Evolutionary conservation across 2,329 filamentous ascomycete species (phyloP).

Genomic region (Aspergillus pseudonomiae): DNA sequence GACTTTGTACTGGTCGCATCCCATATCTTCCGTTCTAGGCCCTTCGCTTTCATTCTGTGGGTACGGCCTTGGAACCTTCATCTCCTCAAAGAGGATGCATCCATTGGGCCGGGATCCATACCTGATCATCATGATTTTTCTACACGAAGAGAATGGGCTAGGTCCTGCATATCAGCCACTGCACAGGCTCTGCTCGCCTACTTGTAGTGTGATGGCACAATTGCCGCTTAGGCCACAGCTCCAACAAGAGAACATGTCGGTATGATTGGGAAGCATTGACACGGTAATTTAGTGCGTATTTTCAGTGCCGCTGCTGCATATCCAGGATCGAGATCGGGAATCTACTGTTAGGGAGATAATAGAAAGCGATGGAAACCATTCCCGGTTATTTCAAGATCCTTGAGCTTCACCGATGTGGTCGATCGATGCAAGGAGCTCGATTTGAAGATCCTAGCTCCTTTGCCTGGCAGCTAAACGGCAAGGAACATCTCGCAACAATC

Average conservation of each 20-base stretch:
- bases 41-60: neutral
- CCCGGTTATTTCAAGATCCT: neutral
- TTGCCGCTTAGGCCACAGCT: neutral
- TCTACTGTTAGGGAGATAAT: neutral
- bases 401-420: neutral
- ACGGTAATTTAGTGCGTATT: neutral
- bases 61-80: neutral
- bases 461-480: neutral
- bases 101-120: neutral
- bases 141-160: neutral
- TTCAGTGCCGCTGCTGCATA: neutral
- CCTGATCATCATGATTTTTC: neutral
- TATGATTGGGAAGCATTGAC: neutral
- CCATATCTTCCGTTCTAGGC: neutral
- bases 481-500: neutral
- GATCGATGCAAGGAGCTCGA: constrained; percentile 16
- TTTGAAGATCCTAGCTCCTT: neutral
- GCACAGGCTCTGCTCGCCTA: neutral
- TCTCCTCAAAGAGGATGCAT: neutral
- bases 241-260: neutral
- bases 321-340: neutral
- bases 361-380: neutral
- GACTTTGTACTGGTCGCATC: neutral
- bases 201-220: neutral
- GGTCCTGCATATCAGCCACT: neutral